These are phyloP conservation scores for Aspergillus udagawae DNA, from an alignment of 2,329 filamentous ascomycete genomes.

Conservation along the genomic window DNA sequence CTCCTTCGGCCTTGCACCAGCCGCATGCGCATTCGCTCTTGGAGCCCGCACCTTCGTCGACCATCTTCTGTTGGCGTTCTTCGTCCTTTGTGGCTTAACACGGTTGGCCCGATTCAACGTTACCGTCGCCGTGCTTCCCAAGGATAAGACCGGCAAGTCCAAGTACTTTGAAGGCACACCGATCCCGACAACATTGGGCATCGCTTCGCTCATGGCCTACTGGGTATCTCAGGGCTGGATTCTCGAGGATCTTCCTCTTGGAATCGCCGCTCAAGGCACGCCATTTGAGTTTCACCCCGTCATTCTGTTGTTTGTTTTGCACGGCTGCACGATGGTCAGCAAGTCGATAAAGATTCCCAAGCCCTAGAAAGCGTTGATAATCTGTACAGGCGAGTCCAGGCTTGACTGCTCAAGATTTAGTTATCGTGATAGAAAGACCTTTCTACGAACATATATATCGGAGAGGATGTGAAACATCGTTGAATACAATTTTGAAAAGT, in stretches of 20 bases:
- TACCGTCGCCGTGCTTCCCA: slow-evolving; percentile 81
- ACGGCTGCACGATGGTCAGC: slow-evolving; percentile 92
- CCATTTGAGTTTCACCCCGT: slow-evolving; percentile 79
- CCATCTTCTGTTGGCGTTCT: slow-evolving; percentile 75
- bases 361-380: slow-evolving; percentile 43
- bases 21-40: slow-evolving; percentile 80
- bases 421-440: slow-evolving; percentile 15
- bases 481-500: slow-evolving; percentile 7
- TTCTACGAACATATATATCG: slow-evolving; percentile 18
- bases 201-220: slow-evolving; percentile 81
- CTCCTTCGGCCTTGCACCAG: slow-evolving; percentile 90
- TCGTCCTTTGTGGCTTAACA: slow-evolving; percentile 91
- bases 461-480: slow-evolving; percentile 11
- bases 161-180: slow-evolving; percentile 96
- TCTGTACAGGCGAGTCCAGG: slow-evolving; percentile 9
- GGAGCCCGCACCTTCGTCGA: slow-evolving; percentile 81
- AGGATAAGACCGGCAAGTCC: slow-evolving; percentile 86
- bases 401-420: slow-evolving; percentile 7
- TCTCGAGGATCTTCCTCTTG: slow-evolving; percentile 71
- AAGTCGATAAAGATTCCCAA: slow-evolving; percentile 95
- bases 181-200: slow-evolving; percentile 81
- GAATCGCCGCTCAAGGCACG: slow-evolving; percentile 63
- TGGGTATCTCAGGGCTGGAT: slow-evolving; percentile 82
- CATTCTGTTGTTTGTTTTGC: slow-evolving; percentile 74
- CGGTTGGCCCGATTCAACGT: slow-evolving; percentile 97